Percentiles rank a stretch among this genome's conserved stretches.
These are phyloP conservation scores for Erodium texanum DNA, from an alignment of 441 rosid species.

Conservation along the genomic window DNA sequence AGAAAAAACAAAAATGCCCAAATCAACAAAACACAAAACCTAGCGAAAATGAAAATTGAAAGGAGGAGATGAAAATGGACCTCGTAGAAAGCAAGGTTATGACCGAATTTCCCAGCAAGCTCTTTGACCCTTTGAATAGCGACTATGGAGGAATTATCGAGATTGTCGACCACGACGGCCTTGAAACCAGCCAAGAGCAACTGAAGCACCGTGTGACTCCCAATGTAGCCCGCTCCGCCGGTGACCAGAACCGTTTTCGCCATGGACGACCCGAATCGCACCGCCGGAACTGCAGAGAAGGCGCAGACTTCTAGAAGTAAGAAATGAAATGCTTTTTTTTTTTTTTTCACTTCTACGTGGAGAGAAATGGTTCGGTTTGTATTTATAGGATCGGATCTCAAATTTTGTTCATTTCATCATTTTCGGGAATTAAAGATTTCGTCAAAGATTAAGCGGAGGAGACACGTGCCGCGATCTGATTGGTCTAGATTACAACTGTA, in stretches of 20 bases:
- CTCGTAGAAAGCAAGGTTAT: slow-evolving; percentile 54
- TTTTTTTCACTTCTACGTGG: background rate
- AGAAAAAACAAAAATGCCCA: background rate
- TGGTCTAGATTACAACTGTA: too few species aligned
- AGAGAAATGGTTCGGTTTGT: background rate
- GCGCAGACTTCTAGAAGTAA: background rate
- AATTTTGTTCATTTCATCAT: too few species aligned
- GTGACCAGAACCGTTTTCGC: slow-evolving; percentile 53
- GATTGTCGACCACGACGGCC: slow-evolving; percentile 67
- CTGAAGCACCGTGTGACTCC: slow-evolving; percentile 85
- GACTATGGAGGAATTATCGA: slow-evolving; percentile 54
- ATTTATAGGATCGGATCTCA: background rate
- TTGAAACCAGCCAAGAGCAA: slow-evolving; percentile 54
- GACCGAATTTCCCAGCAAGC: slow-evolving; percentile 48
- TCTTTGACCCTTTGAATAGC: slow-evolving; percentile 51
- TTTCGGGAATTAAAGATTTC: background rate
- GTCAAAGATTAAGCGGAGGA: background rate
- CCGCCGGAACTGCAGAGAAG: background rate
- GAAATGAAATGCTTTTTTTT: background rate
- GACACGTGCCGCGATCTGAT: background rate
- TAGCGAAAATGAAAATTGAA: background rate
- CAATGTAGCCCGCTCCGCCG: slow-evolving; percentile 95
- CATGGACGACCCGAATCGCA: slow-evolving; percentile 22
- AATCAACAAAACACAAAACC: background rate
- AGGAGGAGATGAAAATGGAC: slow-evolving; percentile 20